Conservation (phyloP, 176 grass and related monocot genomes). For the Phoenix roebelenii region DNA sequence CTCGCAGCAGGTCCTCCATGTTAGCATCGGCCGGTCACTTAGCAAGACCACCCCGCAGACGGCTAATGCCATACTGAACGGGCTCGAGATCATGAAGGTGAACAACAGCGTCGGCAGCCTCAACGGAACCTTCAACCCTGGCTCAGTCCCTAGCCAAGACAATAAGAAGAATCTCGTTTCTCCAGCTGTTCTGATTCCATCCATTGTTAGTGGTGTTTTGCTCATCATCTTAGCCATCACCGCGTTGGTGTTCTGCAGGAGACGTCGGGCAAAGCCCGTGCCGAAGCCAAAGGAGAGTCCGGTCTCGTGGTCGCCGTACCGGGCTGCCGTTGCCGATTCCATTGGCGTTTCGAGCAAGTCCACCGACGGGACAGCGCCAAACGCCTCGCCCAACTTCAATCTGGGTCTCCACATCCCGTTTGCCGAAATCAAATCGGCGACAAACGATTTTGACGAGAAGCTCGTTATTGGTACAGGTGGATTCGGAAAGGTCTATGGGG, state of each 20-base stretch:
- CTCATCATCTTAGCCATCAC: neutral
- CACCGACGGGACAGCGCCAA: neutral
- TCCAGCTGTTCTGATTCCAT: constrained; percentile 10
- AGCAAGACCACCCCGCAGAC: neutral
- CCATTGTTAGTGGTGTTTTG: constrained; percentile 25
- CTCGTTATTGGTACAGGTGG: constrained; percentile 39
- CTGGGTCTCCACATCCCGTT: constrained; percentile 34
- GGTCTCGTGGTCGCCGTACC: constrained; percentile 31
- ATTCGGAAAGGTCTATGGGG: constrained; percentile 43
- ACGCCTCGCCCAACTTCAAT: constrained; percentile 15
- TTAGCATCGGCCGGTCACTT: constrained; percentile 24
- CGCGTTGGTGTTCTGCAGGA: neutral
- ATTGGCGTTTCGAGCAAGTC: constrained; percentile 31
- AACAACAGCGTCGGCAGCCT: neutral
- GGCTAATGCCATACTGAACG: constrained; percentile 40
- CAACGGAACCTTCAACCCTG: neutral
- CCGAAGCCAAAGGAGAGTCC: constrained; percentile 28
- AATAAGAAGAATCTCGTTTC: neutral
- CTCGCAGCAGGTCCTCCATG: constrained; percentile 1
- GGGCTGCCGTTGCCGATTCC: constrained; percentile 11
- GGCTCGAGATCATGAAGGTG: constrained; percentile 75
- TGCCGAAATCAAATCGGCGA: constrained; percentile 25
- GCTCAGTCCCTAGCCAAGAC: neutral
- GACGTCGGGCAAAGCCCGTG: constrained; percentile 2
- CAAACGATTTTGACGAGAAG: constrained; percentile 15